Percentiles rank a stretch among this genome's conserved stretches.
phyloP scores from a whole-genome alignment of 2,329 filamentous ascomycete genomes.

The Aspergillus piperis region DNA sequence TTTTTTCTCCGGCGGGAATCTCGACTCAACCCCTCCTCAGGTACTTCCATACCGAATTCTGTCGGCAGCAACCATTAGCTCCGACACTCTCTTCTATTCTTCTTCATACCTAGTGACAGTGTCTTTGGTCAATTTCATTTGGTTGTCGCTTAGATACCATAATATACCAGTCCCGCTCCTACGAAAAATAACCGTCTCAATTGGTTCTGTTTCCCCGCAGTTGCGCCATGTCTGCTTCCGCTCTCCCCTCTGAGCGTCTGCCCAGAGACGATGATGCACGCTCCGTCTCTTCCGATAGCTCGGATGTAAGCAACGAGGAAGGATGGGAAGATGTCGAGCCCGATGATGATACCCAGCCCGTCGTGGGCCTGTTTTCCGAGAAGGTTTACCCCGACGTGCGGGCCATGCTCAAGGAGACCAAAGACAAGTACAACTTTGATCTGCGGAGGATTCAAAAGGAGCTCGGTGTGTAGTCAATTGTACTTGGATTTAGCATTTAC shows the following conservation, averaged over 20 bases:
- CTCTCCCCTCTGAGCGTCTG: conserved; percentile 23
- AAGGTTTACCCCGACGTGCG: conserved; percentile 64
- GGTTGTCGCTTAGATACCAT: neutral
- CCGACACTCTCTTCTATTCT: neutral
- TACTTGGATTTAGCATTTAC: conserved; percentile 10
- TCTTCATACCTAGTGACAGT: neutral
- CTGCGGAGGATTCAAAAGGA: conserved; percentile 61
- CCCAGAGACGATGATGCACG: conserved; percentile 28
- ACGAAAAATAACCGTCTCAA: neutral
- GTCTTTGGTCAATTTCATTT: neutral
- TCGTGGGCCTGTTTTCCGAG: conserved; percentile 70
- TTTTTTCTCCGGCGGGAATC: conserved; percentile 9
- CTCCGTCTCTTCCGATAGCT: conserved; percentile 41
- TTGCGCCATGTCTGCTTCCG: conserved; percentile 32
- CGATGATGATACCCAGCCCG: conserved; percentile 62
- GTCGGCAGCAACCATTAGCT: neutral
- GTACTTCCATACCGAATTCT: neutral
- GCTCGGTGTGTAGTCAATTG: conserved; percentile 44
- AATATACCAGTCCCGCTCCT: neutral
- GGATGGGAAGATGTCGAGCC: conserved; percentile 63
- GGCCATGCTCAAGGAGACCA: conserved; percentile 70
- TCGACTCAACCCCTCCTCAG: neutral
- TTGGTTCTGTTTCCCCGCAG: conserved; percentile 5
- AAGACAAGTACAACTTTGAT: conserved; percentile 66
- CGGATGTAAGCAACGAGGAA: conserved; percentile 53